These are phyloP conservation scores for Mycena indigotica DNA, from an alignment of 768 basidiomycete genomes.

Conservation along the genomic window DNA sequence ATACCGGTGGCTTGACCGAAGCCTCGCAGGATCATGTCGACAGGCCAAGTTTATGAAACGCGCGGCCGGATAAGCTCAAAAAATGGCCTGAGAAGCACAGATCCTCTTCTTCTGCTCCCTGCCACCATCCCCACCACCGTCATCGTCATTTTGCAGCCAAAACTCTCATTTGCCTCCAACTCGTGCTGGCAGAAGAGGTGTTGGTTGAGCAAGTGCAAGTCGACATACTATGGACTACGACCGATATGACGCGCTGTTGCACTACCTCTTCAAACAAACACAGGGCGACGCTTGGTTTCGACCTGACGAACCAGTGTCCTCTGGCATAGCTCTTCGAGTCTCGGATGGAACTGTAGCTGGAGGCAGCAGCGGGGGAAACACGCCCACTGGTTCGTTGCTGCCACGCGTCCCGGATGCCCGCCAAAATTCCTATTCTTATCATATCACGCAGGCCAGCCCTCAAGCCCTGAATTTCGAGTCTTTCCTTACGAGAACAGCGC, in stretches of 20 bases:
- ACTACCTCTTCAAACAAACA: slow-evolving; percentile 78
- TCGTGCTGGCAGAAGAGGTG: no score
- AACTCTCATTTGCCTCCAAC: no score
- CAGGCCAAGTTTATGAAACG: not conserved
- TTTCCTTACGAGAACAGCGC: slow-evolving; percentile 80
- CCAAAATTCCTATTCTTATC: not conserved
- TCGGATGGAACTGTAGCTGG: slow-evolving; percentile 37
- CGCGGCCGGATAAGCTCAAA: not conserved
- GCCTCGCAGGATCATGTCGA: not conserved
- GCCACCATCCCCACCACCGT: not conserved
- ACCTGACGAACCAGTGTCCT: slow-evolving; percentile 71
- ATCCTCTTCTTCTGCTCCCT: not conserved
- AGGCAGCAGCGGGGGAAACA: slow-evolving; percentile 17
- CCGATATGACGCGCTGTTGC: slow-evolving; percentile 76
- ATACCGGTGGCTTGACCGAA: not conserved
- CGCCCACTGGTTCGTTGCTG: slow-evolving; percentile 26
- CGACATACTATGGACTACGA: slow-evolving; percentile 71
- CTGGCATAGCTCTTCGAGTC: slow-evolving; percentile 67
- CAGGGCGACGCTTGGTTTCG: slow-evolving; percentile 86
- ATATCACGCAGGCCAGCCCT: slow-evolving; percentile 4
- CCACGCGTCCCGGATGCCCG: slow-evolving; percentile 12
- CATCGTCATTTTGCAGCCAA: not conserved
- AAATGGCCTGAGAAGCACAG: not conserved
- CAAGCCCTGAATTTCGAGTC: slow-evolving; percentile 61
- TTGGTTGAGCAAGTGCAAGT: no score